Conservation (phyloP, 257 asterid genomes). For the Hygrophila difformis region DNA sequence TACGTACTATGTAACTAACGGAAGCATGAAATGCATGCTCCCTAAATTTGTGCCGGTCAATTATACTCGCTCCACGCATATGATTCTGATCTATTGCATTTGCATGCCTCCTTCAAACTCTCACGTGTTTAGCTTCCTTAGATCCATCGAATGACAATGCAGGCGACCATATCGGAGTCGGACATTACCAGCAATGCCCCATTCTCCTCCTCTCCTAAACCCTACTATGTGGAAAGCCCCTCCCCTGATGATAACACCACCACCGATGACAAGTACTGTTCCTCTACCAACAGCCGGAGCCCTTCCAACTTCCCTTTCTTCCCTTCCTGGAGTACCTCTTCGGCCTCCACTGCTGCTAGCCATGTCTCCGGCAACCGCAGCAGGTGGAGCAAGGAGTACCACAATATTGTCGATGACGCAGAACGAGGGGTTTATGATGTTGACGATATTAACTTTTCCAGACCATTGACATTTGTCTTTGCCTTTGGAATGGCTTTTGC, state of each 20-base stretch:
- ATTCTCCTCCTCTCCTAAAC: conserved; percentile 36
- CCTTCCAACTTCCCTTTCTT: conserved; percentile 39
- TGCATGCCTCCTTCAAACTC: too few species aligned
- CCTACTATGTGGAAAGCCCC: conserved; percentile 64
- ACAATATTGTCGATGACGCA: conserved; percentile 35
- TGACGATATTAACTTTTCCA: conserved; percentile 16
- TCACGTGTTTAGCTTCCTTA: too few species aligned
- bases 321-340: conserved; percentile 36
- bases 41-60: too few species aligned
- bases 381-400: conserved; percentile 38
- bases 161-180: conserved; percentile 28
- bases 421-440: conserved; percentile 16
- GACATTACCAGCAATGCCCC: conserved; percentile 34
- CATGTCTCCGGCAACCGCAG: conserved; percentile 36
- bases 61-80: too few species aligned
- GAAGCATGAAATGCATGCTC: too few species aligned
- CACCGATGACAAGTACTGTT: conserved; percentile 31
- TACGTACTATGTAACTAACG: too few species aligned
- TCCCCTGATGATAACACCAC: conserved; percentile 54
- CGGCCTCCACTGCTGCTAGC: conserved; percentile 38
- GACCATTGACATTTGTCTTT: conserved; percentile 12
- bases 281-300: conserved; percentile 31
- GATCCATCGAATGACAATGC: too few species aligned
- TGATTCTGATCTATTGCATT: too few species aligned
- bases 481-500: conserved; percentile 21